A percentile compares a stretch with the other conserved stretches of the same genome.
Conservation (phyloP, 1,284 basidiomycete genomes). For the Boletus semigastroideus region DNA sequence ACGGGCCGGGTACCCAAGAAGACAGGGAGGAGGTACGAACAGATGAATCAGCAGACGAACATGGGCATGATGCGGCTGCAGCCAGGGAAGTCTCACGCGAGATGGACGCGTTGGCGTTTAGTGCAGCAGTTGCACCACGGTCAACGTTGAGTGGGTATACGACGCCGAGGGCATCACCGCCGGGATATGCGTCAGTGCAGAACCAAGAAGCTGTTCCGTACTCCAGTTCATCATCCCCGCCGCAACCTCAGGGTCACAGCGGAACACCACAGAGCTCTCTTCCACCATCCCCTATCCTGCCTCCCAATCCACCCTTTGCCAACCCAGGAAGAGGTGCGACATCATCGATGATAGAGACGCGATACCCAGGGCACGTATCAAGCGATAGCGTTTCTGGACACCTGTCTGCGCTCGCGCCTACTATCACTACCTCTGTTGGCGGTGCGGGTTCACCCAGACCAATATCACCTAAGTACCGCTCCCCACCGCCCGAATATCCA, state of each 20-base stretch:
- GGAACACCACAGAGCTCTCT: slow-evolving; percentile 12
- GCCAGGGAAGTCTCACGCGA: slow-evolving; percentile 66
- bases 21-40: slow-evolving; percentile 13
- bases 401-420: slow-evolving; percentile 3
- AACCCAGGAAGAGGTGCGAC: slow-evolving; percentile 13
- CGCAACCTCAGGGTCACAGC: neutral
- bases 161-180: slow-evolving; percentile 21
- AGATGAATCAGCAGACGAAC: slow-evolving; percentile 34
- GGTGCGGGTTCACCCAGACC: neutral
- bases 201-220: slow-evolving; percentile 1
- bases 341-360: slow-evolving; percentile 7
- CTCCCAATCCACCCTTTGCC: slow-evolving; percentile 31
- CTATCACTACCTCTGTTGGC: neutral
- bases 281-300: slow-evolving; percentile 30
- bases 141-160: slow-evolving; percentile 12
- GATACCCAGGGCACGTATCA: slow-evolving; percentile 3
- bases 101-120: slow-evolving; percentile 54
- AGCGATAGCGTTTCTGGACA: slow-evolving; percentile 19
- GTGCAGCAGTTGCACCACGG: slow-evolving; percentile 37
- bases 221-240: neutral
- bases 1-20: neutral
- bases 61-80: slow-evolving; percentile 57
- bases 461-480: slow-evolving; percentile 37
- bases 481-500: slow-evolving; percentile 39
- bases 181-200: slow-evolving; percentile 20